Percentiles rank a stretch among this genome's conserved stretches.
phyloP scores from a whole-genome alignment of 257 asterid species.

The Fraxinus quadrangulata region DNA sequence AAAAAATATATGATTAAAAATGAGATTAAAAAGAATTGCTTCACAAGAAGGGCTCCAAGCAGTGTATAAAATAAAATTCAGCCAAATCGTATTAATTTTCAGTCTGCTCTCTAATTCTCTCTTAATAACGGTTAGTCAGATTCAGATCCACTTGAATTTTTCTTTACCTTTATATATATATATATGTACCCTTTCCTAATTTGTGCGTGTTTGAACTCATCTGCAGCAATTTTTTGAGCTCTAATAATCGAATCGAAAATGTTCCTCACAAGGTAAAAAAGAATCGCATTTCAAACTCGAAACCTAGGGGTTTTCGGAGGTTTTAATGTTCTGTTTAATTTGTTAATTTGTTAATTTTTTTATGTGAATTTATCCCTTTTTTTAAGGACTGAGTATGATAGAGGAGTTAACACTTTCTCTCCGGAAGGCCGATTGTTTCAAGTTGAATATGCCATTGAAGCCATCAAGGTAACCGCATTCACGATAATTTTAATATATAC shows the following conservation, averaged over 20 bases:
- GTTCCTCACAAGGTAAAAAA: slow-evolving; percentile 76
- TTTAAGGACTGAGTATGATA: slow-evolving; percentile 85
- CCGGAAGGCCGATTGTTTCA: slow-evolving; percentile 96
- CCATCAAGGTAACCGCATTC: slow-evolving; percentile 62
- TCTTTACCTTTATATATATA: neutral
- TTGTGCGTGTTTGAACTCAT: slow-evolving; percentile 14
- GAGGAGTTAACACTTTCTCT: slow-evolving; percentile 93
- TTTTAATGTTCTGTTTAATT: neutral
- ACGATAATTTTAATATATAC: neutral
- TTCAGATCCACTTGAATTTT: slow-evolving; percentile 31
- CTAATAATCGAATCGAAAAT: slow-evolving; percentile 38
- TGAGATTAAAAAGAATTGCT: slow-evolving; percentile 12
- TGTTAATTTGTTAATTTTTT: neutral
- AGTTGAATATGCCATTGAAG: slow-evolving; percentile 93
- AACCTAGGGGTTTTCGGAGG: slow-evolving; percentile 26
- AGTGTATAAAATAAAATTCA: neutral
- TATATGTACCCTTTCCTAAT: slow-evolving; percentile 4
- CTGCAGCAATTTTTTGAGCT: slow-evolving; percentile 36
- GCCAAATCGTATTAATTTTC: neutral
- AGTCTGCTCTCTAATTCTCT: neutral
- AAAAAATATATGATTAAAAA: no score
- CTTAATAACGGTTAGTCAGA: slow-evolving; percentile 28
- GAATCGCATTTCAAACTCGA: neutral
- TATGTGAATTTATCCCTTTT: neutral
- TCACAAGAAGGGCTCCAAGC: slow-evolving; percentile 31